These are phyloP conservation scores for Aspergillus avenaceus DNA, from an alignment of 495 filamentous ascomycete genomes.

Conservation along the genomic window DNA sequence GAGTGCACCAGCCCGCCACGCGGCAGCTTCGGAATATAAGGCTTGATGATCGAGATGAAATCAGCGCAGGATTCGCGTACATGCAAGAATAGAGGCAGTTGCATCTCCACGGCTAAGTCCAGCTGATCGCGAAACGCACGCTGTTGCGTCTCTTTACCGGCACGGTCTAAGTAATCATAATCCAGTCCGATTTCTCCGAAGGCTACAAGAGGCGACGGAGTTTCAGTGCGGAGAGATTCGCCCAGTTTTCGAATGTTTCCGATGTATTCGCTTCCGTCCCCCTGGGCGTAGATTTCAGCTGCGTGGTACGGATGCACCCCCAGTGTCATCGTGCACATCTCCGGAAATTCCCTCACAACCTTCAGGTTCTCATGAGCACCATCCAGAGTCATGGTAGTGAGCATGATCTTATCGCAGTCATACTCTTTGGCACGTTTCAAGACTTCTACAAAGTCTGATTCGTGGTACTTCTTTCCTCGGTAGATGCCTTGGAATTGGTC, in stretches of 20 bases:
- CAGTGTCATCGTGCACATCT: conserved; percentile 27
- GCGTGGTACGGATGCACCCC: conserved; percentile 30
- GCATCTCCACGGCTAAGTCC: conserved; percentile 18
- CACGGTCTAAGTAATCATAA: conserved; percentile 26
- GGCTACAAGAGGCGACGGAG: conserved; percentile 19
- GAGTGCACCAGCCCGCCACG: conserved; percentile 28
- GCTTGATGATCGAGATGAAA: conserved; percentile 23
- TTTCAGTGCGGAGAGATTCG: conserved; percentile 8
- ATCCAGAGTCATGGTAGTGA: conserved; percentile 24
- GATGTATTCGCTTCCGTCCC: conserved; percentile 8
- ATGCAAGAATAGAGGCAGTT: conserved; percentile 28
- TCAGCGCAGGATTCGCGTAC: conserved; percentile 23
- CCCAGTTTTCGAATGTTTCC: conserved; percentile 6
- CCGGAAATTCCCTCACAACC: conserved; percentile 13
- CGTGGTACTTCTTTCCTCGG: conserved; percentile 28
- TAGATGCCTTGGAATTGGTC: conserved; percentile 31
- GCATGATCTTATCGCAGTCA: conserved; percentile 21
- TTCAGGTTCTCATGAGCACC: conserved; percentile 18
- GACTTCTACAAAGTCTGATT: conserved; percentile 20
- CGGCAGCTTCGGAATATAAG: conserved; percentile 17
- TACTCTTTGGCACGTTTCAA: conserved; percentile 20
- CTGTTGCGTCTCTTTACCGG: conserved; percentile 25
- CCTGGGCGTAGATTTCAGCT: conserved; percentile 17
- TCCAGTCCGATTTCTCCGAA: conserved; percentile 31
- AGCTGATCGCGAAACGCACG: conserved; percentile 25